Evolutionary conservation across 129 eudicot species (phyloP).

Genomic region (Tagetes erecta): DNA sequence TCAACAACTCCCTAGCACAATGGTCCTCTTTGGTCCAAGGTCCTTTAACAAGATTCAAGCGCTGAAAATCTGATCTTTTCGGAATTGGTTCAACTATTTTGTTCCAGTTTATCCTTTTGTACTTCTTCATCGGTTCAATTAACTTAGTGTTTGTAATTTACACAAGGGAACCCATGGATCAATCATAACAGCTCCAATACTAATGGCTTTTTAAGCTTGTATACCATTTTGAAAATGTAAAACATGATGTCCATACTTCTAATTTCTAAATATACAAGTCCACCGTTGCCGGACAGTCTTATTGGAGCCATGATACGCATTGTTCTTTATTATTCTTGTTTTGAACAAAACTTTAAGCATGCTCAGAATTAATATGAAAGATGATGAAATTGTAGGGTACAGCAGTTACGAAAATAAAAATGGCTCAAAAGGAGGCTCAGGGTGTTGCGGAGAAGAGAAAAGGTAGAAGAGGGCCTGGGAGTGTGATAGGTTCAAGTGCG

Average conservation of each 20-base stretch:
- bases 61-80: too few species aligned
- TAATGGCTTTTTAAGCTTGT: background rate
- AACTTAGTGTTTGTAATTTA: too few species aligned
- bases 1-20: too few species aligned
- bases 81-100: too few species aligned
- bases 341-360: background rate
- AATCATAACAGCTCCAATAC: background rate
- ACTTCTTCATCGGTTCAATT: background rate
- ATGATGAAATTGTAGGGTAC: slow-evolving; percentile 61
- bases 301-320: background rate
- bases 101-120: too few species aligned
- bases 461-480: slow-evolving; percentile 97
- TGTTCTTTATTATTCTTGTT: background rate
- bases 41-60: too few species aligned
- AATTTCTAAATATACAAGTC: background rate
- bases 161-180: background rate
- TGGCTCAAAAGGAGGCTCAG: slow-evolving; percentile 95
- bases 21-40: too few species aligned
- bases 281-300: background rate
- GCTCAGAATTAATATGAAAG: slow-evolving; percentile 1
- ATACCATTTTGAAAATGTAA: background rate
- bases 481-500: slow-evolving; percentile 95
- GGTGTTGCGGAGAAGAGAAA: slow-evolving; percentile 95
- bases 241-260: background rate
- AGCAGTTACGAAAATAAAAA: slow-evolving; percentile 80